Percentiles rank a stretch among this genome's conserved stretches.
Evolutionary conservation across 257 asterid genomes (phyloP).

Genomic region (Solanum stenotomum): DNA sequence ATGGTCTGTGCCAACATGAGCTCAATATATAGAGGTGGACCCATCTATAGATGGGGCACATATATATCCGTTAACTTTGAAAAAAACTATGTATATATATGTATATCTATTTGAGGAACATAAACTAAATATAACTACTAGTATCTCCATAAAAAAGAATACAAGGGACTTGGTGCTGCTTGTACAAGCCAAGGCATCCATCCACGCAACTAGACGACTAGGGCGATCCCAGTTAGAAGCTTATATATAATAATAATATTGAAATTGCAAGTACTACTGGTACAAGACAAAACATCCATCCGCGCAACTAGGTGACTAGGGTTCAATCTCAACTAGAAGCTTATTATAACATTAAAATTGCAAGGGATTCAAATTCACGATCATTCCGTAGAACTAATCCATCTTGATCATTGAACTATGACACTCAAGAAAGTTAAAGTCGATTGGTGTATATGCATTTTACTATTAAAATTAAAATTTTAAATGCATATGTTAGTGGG

Average conservation of each 20-base stretch:
- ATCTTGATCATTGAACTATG: background rate
- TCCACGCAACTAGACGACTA: too few relatives aligned
- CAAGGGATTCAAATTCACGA: background rate
- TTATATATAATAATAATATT: too few relatives aligned
- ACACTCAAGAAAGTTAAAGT: background rate
- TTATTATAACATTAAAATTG: background rate
- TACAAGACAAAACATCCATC: background rate
- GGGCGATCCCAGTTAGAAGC: too few relatives aligned
- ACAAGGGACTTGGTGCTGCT: background rate
- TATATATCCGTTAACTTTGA: fast-evolving
- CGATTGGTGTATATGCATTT: background rate
- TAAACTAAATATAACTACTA: too few relatives aligned
- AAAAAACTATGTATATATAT: too few relatives aligned
- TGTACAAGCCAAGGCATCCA: background rate
- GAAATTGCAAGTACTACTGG: too few relatives aligned
- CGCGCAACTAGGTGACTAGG: background rate
- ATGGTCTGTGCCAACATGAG: background rate
- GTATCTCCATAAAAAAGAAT: too few relatives aligned
- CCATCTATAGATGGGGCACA: too few relatives aligned
- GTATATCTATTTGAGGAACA: background rate
- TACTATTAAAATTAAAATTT: too few relatives aligned
- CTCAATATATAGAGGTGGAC: fast-evolving
- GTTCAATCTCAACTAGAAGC: background rate
- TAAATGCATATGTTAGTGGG: background rate
- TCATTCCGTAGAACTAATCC: background rate